These are phyloP conservation scores for Dioscorea dumetorum DNA, from an alignment of 106 monocot species.

Conservation along the genomic window DNA sequence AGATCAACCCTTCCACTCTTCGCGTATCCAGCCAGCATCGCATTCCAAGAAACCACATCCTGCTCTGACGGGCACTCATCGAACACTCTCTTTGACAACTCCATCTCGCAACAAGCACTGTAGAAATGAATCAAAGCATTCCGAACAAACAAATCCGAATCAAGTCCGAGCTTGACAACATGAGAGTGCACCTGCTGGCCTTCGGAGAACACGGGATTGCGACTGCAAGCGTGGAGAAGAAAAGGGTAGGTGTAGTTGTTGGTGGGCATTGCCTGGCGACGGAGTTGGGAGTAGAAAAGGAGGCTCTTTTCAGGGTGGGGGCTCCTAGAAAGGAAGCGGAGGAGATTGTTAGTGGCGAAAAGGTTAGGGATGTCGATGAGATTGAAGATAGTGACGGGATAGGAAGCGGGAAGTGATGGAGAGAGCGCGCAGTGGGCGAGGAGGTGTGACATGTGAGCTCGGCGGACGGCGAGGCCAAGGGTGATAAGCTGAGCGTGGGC, in stretches of 20 bases:
- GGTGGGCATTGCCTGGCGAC: background rate
- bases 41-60: slow-evolving; percentile 10
- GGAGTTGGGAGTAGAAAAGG: slow-evolving; percentile 1
- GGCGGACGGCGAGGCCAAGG: slow-evolving; percentile 3
- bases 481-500: slow-evolving; percentile 7
- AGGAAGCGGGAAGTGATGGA: background rate
- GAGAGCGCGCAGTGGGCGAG: background rate
- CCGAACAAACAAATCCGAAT: slow-evolving; percentile 5
- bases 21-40: slow-evolving; percentile 1
- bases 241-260: slow-evolving; percentile 10
- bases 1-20: background rate
- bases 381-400: background rate
- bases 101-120: slow-evolving; percentile 1
- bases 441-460: background rate
- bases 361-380: slow-evolving; percentile 2
- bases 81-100: slow-evolving; percentile 1
- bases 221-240: slow-evolving; percentile 7
- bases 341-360: slow-evolving; percentile 6
- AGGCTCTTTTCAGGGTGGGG: background rate
- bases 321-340: background rate
- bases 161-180: background rate
- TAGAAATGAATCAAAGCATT: slow-evolving; percentile 12
- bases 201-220: background rate
- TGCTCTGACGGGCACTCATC: slow-evolving; percentile 2
- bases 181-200: slow-evolving; percentile 2